A percentile compares a stretch with the other conserved stretches of the same genome.
These are phyloP conservation scores for Nematodospora anomalae DNA, from an alignment of 1,139 yeast species.

Conservation along the genomic window DNA sequence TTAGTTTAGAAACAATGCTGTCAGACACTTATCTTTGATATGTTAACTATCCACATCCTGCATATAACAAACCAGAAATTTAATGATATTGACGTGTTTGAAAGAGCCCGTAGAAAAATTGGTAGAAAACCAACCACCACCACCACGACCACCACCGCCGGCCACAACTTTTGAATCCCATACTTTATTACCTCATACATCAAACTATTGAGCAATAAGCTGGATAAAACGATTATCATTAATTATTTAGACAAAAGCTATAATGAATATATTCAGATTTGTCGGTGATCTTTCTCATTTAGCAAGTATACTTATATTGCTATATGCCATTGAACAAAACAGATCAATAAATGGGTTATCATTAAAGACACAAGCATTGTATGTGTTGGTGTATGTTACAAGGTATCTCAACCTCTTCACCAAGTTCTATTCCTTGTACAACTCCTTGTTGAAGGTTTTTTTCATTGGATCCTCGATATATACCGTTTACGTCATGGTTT, in stretches of 20 bases:
- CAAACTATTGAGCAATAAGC: too few species aligned
- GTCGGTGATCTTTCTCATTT: slow-evolving; percentile 81
- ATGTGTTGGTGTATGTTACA: slow-evolving; percentile 73
- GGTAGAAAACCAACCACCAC: slow-evolving; percentile 4
- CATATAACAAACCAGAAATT: too few species aligned
- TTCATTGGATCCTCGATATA: slow-evolving; percentile 76
- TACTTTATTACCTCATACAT: too few species aligned
- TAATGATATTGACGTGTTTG: neutral
- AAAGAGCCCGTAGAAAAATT: neutral
- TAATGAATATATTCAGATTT: slow-evolving; percentile 55
- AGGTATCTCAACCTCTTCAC: slow-evolving; percentile 74
- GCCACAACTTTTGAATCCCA: too few species aligned
- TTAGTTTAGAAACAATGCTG: too few species aligned
- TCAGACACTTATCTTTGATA: too few species aligned
- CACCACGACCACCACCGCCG: too few species aligned
- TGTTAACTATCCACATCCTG: too few species aligned
- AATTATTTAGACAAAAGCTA: too few species aligned
- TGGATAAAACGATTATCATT: too few species aligned
- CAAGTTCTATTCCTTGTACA: slow-evolving; percentile 67
- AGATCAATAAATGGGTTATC: slow-evolving; percentile 82
- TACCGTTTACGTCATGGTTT: slow-evolving; percentile 69
- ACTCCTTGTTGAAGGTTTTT: slow-evolving; percentile 75
- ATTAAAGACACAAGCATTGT: slow-evolving; percentile 80
- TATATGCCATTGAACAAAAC: slow-evolving; percentile 66
- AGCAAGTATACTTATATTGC: slow-evolving; percentile 72